Base-by-base conservation (phyloP, 108 stramenopile genomes). In the Nitzschia sp. region DNA sequence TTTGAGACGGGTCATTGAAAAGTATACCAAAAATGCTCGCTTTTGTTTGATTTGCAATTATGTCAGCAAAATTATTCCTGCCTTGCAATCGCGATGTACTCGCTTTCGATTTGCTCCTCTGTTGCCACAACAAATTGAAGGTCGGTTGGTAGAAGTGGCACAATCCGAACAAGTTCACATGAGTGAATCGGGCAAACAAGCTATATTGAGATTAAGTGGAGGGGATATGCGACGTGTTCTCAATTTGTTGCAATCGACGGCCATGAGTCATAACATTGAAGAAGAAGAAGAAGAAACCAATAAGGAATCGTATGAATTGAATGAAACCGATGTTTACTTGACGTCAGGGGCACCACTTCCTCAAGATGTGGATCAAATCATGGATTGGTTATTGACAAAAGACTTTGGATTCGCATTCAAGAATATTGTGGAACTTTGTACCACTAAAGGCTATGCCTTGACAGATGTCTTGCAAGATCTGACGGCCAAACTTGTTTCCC, bases 41-140 rank as follows among this genome's bases (percentile, higher is more conserved):
- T 98, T 98, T 80, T 98, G 97, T 72, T 60, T 98, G 63, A 97
- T 98, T 73, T 96, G 97, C 72, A 98, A 98, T 77, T 98, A 98
- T 75, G 97, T 95, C 33, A 84, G 75, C 73, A 98, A 97, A 78
- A 96, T 98, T 75, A 98, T 97, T 66, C 97, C 97, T 2, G 97
- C 97, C 18, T 70, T 98, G 62, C 97, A 98, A 74, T 78, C 75
- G 19, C 83, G 97, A 30, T 98, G 97, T 74, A 98, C 97, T 3
- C 73, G 96, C 28, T 98, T 98, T 79, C 95, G 97, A 32, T 98
- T 98, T 82, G 90, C 96, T 21, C 97, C 97, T 2, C 75, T 98
- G 61, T 25, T 58, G 28, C 76, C 77, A 6, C 64, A 87, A 6
- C 94, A 96, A 66, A 93, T 98, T 59, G 77, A 77, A 2, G 77